Base-by-base conservation (phyloP, 345 rosid species). In the Syzygium aromaticum region DNA sequence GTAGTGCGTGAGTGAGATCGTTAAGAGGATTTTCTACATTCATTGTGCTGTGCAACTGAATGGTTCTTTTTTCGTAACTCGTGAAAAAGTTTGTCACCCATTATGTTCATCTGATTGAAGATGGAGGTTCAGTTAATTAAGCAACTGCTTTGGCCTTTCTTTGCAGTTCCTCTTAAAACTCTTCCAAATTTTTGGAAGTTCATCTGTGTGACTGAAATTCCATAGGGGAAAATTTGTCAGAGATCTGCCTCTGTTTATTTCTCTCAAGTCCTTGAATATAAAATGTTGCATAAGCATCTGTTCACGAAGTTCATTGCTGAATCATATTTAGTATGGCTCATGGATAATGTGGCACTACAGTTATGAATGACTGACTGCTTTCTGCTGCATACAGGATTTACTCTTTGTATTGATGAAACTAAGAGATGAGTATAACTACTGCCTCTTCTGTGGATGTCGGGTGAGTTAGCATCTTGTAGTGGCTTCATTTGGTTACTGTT, bases 361-460 rank as follows among this genome's bases (percentile, higher is more conserved):
- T 51, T 73, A 56, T 52, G 17, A 59, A 61, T 84, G 61, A 38
- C 38, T 51, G 49, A 33, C 82, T 88, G 73, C 85, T 85, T 28
- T 78, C 64, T 54, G 17, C 46, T 93, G 89, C 87, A 87, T 94
- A 90, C 95, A 96, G 98, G 96, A 96, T 90, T 93, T 96, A 93
- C 92, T 87, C 88, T 95, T 91, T 78, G 87, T 95, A 63, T 91
- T 96, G 91, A 92, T 90, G 92, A 95, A 93, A 91, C 90, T 95
- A 89, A 93, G 98, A 90, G 98, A 92, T 63, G 96, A 96, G 87
- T 89, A 93, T 91, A 93, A 89, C 54, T 96, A 98, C 86, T 98
- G 97, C 90, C 93, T 91, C 49, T 98, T 96, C 90, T 95, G 98
- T 89, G 99, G 99, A 77, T 93, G 94, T 88, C 95, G 92, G 98